Percentiles rank a stretch among this genome's conserved stretches.
Conservation (phyloP, 2,329 filamentous ascomycete species). For the Tolypocladium pustulatum region DNA sequence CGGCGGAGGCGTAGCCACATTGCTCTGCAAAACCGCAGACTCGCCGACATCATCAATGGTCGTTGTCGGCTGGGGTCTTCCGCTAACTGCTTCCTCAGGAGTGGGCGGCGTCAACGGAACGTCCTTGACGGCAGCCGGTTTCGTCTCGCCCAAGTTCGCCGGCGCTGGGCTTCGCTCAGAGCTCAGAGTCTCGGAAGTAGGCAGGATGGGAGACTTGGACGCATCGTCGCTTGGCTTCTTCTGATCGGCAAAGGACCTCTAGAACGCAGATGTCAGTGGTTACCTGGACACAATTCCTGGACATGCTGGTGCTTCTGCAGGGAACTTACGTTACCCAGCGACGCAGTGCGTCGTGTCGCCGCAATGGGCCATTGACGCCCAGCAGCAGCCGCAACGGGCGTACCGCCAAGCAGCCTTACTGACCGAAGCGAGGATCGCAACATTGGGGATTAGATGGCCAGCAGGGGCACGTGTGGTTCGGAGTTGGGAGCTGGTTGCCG, state of each 20-base stretch:
- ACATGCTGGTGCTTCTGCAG: not conserved
- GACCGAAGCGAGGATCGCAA: conserved; percentile 60
- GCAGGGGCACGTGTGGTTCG: conserved; percentile 21
- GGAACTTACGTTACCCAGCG: conserved; percentile 20
- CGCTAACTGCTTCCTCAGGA: conserved; percentile 8
- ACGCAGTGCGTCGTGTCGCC: conserved; percentile 20
- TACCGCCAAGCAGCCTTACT: conserved; percentile 47
- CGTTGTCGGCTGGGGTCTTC: conserved; percentile 3
- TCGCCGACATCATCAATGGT: conserved; percentile 11
- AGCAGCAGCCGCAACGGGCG: conserved; percentile 39
- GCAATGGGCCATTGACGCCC: conserved; percentile 48
- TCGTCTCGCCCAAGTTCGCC: conserved; percentile 22
- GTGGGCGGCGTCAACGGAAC: conserved; percentile 19
- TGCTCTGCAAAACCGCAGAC: conserved; percentile 5
- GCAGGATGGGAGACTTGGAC: conserved; percentile 40
- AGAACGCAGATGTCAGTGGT: not conserved
- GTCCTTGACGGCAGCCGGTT: conserved; percentile 22
- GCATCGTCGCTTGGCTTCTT: conserved; percentile 40
- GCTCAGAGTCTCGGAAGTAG: conserved; percentile 41
- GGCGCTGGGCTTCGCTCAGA: conserved; percentile 33
- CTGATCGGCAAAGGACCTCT: conserved; percentile 49
- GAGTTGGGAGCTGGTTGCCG: conserved; percentile 15
- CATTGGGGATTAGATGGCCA: conserved; percentile 47
- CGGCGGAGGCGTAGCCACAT: conserved; percentile 20
- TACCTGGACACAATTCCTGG: not conserved